phyloP scores from a whole-genome alignment of 2,329 filamentous ascomycete genomes.

The Ophiocordyceps polyrhachis-furcata region DNA sequence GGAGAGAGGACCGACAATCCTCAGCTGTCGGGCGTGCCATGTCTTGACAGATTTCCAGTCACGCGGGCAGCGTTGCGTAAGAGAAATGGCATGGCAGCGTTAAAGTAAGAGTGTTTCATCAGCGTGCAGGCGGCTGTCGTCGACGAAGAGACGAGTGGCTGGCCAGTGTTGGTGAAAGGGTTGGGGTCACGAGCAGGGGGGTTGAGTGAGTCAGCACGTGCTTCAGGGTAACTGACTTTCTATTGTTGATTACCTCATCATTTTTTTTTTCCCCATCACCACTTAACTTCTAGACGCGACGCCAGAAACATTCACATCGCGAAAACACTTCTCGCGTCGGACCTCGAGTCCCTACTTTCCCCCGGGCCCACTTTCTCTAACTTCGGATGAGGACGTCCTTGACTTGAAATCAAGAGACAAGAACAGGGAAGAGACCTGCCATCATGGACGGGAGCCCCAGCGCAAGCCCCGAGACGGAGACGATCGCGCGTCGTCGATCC shows the following conservation, averaged over 20 bases:
- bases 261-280: too few relatives aligned
- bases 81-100: neutral
- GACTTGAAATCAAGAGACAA: neutral
- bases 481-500: slow-evolving; percentile 43
- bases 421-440: neutral
- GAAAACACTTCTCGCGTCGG: too few relatives aligned
- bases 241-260: too few relatives aligned
- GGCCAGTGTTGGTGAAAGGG: too few relatives aligned
- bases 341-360: too few relatives aligned
- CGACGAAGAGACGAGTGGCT: too few relatives aligned
- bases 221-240: too few relatives aligned
- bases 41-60: neutral
- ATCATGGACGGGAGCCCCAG: slow-evolving; percentile 5
- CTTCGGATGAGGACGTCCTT: neutral
- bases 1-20: neutral
- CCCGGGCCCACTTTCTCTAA: neutral
- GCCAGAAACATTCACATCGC: too few relatives aligned
- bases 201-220: too few relatives aligned
- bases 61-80: neutral
- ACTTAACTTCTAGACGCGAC: too few relatives aligned
- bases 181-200: too few relatives aligned
- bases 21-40: neutral
- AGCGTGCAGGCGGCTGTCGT: neutral
- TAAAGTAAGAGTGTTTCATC: neutral
- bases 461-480: slow-evolving; percentile 23